Base-by-base conservation (phyloP, 1,139 yeast species). In the Hyphopichia khmerensis region DNA sequence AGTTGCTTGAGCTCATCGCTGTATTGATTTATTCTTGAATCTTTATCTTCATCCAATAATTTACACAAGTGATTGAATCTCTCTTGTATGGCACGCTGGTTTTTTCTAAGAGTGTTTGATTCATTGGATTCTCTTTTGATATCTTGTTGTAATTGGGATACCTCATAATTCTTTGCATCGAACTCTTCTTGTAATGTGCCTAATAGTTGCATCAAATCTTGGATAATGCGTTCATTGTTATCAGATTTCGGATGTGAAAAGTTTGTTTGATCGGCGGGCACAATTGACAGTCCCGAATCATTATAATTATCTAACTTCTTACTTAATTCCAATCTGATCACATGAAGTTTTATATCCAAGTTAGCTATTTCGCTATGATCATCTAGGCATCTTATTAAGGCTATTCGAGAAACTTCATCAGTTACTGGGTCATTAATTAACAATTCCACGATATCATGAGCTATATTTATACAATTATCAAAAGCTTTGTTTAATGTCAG, bases 291-390 rank as follows among this genome's bases (percentile, higher is more conserved):
- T 6, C 45, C 40, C 29, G 41, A 30, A 16, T 43, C 40, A 15
- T 36, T 17, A 23, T 15, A 29, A 1, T 44, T 36, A 11, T 53
- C 58, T 13, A 46, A 23, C 35, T 46, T 42, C 33, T 51, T 53
- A 27, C 43, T 40, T 26, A 66, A 42, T 43, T 64, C 69, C 29
- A 51, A 46, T 38, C 59, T 53, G 6, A 65, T 46, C 1, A 56
- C 60, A 35, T 60, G 59, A 9, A 65, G 47, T 43, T 64, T 66
- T 14, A 49, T 43, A 29, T 64, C 68, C 15, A 64, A 41, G 8
- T 58, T 46, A 11, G 48, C 41, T n/a, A 38, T 39, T 11, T 46
- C 35, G 7, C 41, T 38, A 23, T 40, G 36, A 24, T 46, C 43
- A 19, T 54, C 56, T 34, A 59, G 40, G 40, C 60, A 52, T 27